Percentiles rank a stretch among this genome's conserved stretches.
Conservation (phyloP, 176 grass and related monocot species). For the Bromus sterilis region DNA sequence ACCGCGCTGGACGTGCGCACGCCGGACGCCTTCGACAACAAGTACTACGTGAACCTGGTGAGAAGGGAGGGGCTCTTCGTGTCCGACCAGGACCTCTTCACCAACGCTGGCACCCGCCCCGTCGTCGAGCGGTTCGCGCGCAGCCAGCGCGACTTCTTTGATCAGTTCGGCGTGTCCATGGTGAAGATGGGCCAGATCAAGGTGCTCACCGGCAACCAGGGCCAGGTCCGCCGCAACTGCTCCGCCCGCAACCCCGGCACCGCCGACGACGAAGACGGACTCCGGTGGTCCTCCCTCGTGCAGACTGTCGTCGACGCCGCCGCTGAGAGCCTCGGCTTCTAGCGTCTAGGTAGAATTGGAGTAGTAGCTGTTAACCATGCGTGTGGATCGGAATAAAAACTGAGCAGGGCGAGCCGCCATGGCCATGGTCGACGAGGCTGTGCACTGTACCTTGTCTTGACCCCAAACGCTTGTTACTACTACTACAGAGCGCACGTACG, state of each 20-base stretch:
- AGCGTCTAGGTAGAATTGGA: not conserved
- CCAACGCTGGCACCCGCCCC: constrained; percentile 1
- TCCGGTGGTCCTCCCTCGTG: not conserved
- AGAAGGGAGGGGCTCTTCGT: constrained; percentile 67
- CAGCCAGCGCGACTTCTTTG: constrained; percentile 25
- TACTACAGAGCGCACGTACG: not conserved
- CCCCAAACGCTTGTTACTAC: not conserved
- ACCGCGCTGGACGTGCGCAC: constrained; percentile 42
- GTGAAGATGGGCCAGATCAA: constrained; percentile 79
- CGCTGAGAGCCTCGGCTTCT: not conserved
- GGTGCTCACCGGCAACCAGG: constrained; percentile 41
- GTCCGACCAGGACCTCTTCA: constrained; percentile 70
- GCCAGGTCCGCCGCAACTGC: constrained; percentile 35
- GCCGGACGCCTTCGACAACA: constrained; percentile 67
- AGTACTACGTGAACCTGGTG: constrained; percentile 56
- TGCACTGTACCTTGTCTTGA: not conserved
- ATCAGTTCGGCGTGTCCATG: constrained; percentile 43
- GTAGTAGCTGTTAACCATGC: not conserved
- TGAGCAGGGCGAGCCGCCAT: not conserved
- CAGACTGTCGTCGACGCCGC: not conserved
- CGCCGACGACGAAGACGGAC: too few species aligned
- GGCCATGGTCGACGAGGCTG: not conserved
- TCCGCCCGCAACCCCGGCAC: constrained; percentile 14
- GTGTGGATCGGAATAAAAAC: not conserved
- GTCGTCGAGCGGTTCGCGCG: constrained; percentile 19